Conservation (phyloP, 768 basidiomycete genomes). For the Xerocomellus intermedius region DNA sequence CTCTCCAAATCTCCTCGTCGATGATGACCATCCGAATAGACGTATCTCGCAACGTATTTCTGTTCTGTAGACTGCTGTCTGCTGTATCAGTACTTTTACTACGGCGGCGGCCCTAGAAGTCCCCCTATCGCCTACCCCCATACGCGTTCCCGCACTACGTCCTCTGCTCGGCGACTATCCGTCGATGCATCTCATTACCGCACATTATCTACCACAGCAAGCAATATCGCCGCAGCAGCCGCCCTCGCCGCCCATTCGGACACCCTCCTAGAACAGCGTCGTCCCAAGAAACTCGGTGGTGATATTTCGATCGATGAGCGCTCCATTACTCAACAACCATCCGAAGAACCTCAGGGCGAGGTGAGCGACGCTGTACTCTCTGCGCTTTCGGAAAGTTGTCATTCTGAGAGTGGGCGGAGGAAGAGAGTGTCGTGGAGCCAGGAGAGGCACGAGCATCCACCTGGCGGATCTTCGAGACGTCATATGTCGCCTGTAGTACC, state of each 20-base stretch:
- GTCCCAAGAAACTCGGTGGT: slow-evolving; percentile 28
- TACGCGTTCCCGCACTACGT: slow-evolving; percentile 43
- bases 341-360: slow-evolving; percentile 37
- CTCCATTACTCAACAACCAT: slow-evolving; percentile 11
- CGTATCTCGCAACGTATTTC: slow-evolving; percentile 89
- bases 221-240: slow-evolving; percentile 70
- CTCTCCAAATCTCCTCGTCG: slow-evolving; percentile 1
- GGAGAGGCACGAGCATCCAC: slow-evolving; percentile 54
- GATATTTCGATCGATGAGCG: slow-evolving; percentile 22
- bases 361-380: slow-evolving; percentile 52
- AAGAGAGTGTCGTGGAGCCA: slow-evolving; percentile 70
- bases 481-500: slow-evolving; percentile 34
- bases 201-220: slow-evolving; percentile 64
- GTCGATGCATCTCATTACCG: slow-evolving; percentile 65
- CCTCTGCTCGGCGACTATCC: slow-evolving; percentile 46
- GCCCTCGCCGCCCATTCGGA: slow-evolving; percentile 67
- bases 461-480: slow-evolving; percentile 43
- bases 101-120: slow-evolving; percentile 41
- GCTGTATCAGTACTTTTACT: slow-evolving; percentile 81
- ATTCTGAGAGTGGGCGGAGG: slow-evolving; percentile 64
- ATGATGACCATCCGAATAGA: slow-evolving; percentile 44
- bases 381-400: slow-evolving; percentile 69
- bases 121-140: slow-evolving; percentile 36
- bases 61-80: slow-evolving; percentile 77
- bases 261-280: slow-evolving; percentile 37